Evolutionary conservation across 192 early-diverging fungal genomes (phyloP), one percentile per base, ranked within the genome.

Genomic region (Dimargaris xerosporica): DNA sequence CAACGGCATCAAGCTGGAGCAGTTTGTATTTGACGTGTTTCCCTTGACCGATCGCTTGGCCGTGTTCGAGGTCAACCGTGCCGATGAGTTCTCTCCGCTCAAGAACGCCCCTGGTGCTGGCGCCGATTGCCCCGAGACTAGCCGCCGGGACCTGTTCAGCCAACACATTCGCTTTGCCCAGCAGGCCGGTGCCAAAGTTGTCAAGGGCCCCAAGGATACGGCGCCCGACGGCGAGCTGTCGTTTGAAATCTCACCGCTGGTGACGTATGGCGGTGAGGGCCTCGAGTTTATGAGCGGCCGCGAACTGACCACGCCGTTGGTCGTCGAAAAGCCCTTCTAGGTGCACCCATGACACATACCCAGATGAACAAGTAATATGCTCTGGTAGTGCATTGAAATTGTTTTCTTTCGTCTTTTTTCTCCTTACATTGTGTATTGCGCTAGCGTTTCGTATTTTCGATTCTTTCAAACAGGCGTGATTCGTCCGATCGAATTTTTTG

Each of bases 1-100:
- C 71, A 97, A 95, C 66, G 96, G 94, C 52, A 93, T 99, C 82
- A 99, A 99, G 76, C 82, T 99, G 16, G 96, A 99, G 78, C 81
- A 93, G 67, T 99, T 99, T 75, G 94, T 99, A 47, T 99, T 99
- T 85, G 96, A 99, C 72, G 94, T 99, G 13, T 92, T 99, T 73
- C 94, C 96, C 28, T 92, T 84, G 66, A 85, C 87, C 29, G 72
- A 94, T 62, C 65, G 75, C 44, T 80, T 99, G 79, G 91, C 94
- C 31, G 92, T 97, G 41, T 79, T 99, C 46, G 93, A 99, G 69
- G 85, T 87, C 44, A 84, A 87, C 54, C 87, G 96, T 55, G 81
- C 80, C 41, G 96, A 99, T 58, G 94, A 99, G 77, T 99, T 99
- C 67, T 91, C 89, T 21, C 96, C 96, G 21, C 74, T 99, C 54